Evolutionary conservation across 2,329 filamentous ascomycete genomes (phyloP).

Genomic region (Venturiaceae sp.): DNA sequence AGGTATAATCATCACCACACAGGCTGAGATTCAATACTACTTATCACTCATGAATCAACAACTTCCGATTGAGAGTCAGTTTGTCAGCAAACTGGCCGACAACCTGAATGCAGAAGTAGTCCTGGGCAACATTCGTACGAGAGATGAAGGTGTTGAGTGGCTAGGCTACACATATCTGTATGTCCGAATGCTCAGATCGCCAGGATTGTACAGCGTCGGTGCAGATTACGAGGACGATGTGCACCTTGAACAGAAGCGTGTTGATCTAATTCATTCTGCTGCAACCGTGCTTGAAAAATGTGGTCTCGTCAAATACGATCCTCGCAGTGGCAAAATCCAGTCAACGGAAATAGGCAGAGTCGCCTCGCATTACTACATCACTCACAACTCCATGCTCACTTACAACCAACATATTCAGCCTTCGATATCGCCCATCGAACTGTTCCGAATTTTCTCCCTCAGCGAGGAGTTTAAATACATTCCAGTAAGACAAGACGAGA

Average conservation of each 20-base stretch:
- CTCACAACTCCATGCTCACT: slow-evolving; percentile 88
- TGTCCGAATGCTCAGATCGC: slow-evolving; percentile 92
- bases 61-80: slow-evolving; percentile 91
- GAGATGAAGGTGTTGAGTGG: slow-evolving; percentile 98
- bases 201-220: slow-evolving; percentile 89
- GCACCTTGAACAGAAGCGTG: slow-evolving; percentile 86
- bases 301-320: slow-evolving; percentile 88
- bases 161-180: slow-evolving; percentile 97
- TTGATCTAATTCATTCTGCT: slow-evolving; percentile 94
- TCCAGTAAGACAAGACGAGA: slow-evolving; percentile 93
- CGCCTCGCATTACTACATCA: slow-evolving; percentile 97
- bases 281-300: slow-evolving; percentile 79
- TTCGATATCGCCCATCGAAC: slow-evolving; percentile 83
- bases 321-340: slow-evolving; percentile 80
- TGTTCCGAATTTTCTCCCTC: slow-evolving; percentile 92
- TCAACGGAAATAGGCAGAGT: slow-evolving; percentile 91
- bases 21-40: slow-evolving; percentile 93
- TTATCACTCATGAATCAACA: slow-evolving; percentile 95
- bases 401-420: slow-evolving; percentile 95
- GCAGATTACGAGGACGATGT: slow-evolving; percentile 92
- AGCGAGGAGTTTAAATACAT: slow-evolving; percentile 99
- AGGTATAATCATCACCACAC: slow-evolving; percentile 96
- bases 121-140: slow-evolving; percentile 78
- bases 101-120: slow-evolving; percentile 96
- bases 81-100: slow-evolving; percentile 86